Base-by-base conservation (phyloP, 2,329 filamentous ascomycete species). In the Colletotrichum shisoi region DNA sequence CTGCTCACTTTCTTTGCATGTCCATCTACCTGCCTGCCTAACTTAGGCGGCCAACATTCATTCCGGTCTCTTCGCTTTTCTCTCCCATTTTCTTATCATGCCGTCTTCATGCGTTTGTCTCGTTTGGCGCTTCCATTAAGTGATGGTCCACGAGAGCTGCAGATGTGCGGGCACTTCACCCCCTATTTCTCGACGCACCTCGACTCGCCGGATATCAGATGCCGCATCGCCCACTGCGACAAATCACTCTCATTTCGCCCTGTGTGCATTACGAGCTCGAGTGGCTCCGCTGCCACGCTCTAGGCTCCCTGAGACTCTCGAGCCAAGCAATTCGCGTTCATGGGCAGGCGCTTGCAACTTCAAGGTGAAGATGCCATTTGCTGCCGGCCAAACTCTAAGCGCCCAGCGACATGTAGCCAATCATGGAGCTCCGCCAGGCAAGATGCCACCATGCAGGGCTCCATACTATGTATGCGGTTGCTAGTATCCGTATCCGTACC, bases 391-490 rank as follows among this genome's bases (percentile, higher is more conserved):
- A 24, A 53, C 49, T 58, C 49, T 71, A 71, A 71, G 69, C 69
- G 69, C 69, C 69, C 69, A 62, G 31, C 24, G 52, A 52, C 40
- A 24, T 6, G 7, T 54, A 58, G 46, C 69, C 69, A 71, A 71
- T 71, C 68, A 70, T 57, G n/a, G 46, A 66, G 65, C 69, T 68
- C 51, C 57, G 51, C 57, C 46, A 61, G 57, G 62, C 68, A 51
- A 62, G 53, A 63, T 67, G 54, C 67, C 61, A 64, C 66, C 68
- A 69, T 68, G 67, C 66, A 64, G 31, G 57, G 57, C 66, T 60
- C 63, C 67, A 62, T 67, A 62, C 39, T 21, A 37, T 37, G 48
- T 31, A 52, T 9, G 31, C 31, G 3, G 31, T 34, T 34, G 31
- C 31, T 34, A 34, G 2, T 34, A 34, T 34, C 31, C 31, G 31